Evolutionary conservation across 805 yeast species (phyloP), one percentile per base, ranked within the genome.

Genomic region (Metahyphopichia silvanorum): DNA sequence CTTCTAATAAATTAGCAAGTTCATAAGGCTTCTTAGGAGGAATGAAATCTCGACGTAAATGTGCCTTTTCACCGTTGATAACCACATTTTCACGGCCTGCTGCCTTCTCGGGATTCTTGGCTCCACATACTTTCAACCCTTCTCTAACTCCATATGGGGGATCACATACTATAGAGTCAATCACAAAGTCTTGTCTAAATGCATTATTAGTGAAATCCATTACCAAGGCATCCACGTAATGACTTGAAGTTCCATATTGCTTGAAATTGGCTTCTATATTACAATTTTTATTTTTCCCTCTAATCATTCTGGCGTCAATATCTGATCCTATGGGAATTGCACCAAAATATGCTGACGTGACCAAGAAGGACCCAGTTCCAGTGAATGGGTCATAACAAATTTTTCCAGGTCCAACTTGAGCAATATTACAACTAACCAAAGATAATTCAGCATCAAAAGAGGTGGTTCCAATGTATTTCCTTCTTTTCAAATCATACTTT

Each of bases 81-180:
- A 79, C 69, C 3, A 82, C 65, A 26, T 74, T 61, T 50, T 86
- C 95, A 46, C 86, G 76, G 0, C 91, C 95, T 7, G 63, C 74
- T 26, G 82, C 82, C 47, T 74, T 77, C 2, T 81, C 80, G 31
- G 81, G 74, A 39, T 73, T 59, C 42, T 74, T 78, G 4, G 94
- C 84, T 4, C 98, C 98, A 34, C 95, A 77, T 1, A 88, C 96
- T 54, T 87, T 88, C 33, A 93, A 74, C 3, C 98, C 95, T 57
- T 93, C 98, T 46, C 98, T 71, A 2, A 93, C 94, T 9, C 98
- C 98, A 56, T 93, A 93, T 0, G 98, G 98, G 2, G 98, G 98
- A 59, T 93, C 98, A 53, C 97, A 88, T 2, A 91, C 76, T 4
- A 93, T 91, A 1, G 85, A 71, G 53, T 93, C 96, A 10, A 93